A percentile compares a stretch with the other conserved stretches of the same genome.
These are phyloP conservation scores for Penicillium freii DNA, from an alignment of 2,329 filamentous ascomycete genomes.

Conservation along the genomic window DNA sequence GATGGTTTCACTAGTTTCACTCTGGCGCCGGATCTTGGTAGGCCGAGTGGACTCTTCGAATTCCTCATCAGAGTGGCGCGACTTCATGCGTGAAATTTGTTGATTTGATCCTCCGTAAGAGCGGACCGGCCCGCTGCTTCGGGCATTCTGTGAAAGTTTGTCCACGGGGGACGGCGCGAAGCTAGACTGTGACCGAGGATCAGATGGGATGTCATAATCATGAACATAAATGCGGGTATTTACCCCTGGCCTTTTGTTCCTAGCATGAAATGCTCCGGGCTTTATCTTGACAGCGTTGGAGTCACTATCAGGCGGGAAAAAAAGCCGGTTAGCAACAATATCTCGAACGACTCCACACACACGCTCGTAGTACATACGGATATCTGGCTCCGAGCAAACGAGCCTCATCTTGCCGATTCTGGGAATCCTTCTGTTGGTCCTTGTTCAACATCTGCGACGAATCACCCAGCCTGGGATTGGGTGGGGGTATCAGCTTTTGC, in stretches of 20 bases:
- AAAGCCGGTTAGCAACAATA: background rate
- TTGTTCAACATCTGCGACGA: slow-evolving; percentile 20
- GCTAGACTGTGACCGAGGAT: slow-evolving; percentile 10
- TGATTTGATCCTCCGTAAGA: slow-evolving; percentile 22
- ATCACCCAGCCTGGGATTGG: slow-evolving; percentile 11
- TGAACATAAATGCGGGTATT: background rate
- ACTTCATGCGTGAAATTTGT: background rate
- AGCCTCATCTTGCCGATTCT: slow-evolving; percentile 20
- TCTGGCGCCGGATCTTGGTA: slow-evolving; percentile 32
- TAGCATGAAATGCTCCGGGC: slow-evolving; percentile 25
- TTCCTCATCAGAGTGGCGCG: slow-evolving; percentile 11
- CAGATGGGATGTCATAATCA: background rate
- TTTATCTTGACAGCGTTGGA: slow-evolving; percentile 28
- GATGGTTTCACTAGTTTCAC: slow-evolving; percentile 5
- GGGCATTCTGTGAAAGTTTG: slow-evolving; percentile 25
- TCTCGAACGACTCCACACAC: background rate
- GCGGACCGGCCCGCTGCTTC: slow-evolving; percentile 36
- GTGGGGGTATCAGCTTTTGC: slow-evolving; percentile 12
- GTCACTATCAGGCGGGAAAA: slow-evolving; percentile 11
- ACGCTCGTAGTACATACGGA: slow-evolving; percentile 9
- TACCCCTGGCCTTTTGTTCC: slow-evolving; percentile 26
- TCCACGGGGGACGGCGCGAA: slow-evolving; percentile 27
- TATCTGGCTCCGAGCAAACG: slow-evolving; percentile 20
- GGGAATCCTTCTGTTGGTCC: slow-evolving; percentile 6
- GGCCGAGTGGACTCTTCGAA: slow-evolving; percentile 24